These are phyloP conservation scores for Ustilago crameri DNA, from an alignment of 1,284 basidiomycete genomes.

Conservation along the genomic window DNA sequence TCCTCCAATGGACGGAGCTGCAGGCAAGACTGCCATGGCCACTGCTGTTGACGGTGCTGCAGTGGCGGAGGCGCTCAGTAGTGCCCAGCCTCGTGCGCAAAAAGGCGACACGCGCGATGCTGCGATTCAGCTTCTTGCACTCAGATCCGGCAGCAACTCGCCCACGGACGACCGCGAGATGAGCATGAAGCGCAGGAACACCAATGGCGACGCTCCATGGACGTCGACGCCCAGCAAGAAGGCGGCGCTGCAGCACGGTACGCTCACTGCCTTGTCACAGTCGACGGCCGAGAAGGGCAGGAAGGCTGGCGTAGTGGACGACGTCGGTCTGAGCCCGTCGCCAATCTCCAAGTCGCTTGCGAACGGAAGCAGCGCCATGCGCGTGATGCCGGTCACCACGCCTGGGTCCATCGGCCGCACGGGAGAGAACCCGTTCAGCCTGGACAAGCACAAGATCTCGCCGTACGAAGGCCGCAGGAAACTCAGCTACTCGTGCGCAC, in stretches of 20 bases:
- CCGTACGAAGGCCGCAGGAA: conserved; percentile 42
- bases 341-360: conserved; percentile 35
- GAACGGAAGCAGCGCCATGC: conserved; percentile 17
- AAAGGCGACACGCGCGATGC: conserved; percentile 48
- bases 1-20: conserved; percentile 20
- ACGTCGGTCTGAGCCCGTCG: conserved; percentile 34
- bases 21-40: conserved; percentile 13
- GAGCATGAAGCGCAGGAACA: conserved; percentile 21
- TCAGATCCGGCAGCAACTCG: conserved; percentile 46
- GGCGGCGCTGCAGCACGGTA: conserved; percentile 30
- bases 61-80: neutral
- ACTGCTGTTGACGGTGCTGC: conserved; percentile 6
- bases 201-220: conserved; percentile 34
- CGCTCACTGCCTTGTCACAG: conserved; percentile 42
- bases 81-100: conserved; percentile 16
- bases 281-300: conserved; percentile 16
- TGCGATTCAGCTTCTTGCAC: conserved; percentile 44
- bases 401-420: conserved; percentile 21
- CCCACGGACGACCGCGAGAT: conserved; percentile 41
- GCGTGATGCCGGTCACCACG: conserved; percentile 33
- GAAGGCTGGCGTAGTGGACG: conserved; percentile 7
- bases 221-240: conserved; percentile 40
- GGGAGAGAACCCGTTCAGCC: conserved; percentile 56
- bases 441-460: conserved; percentile 61
- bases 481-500: conserved; percentile 43